Evolutionary conservation across 2,329 filamentous ascomycete species (phyloP).

Genomic region (Botrytis cinerea): DNA sequence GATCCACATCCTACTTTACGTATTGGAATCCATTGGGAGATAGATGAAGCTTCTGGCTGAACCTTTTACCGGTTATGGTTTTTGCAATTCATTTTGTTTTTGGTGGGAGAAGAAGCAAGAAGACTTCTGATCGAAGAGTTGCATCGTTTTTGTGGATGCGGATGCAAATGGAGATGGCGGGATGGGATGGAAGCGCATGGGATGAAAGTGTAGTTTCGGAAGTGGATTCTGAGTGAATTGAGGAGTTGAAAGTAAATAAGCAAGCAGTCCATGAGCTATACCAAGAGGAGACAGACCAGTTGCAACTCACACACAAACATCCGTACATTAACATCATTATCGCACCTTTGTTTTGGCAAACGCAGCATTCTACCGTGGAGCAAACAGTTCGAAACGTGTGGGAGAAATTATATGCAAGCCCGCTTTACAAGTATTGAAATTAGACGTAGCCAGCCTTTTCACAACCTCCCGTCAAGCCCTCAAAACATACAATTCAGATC

Average conservation of each 20-base stretch:
- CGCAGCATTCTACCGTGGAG: fast-evolving
- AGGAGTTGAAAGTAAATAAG: background rate
- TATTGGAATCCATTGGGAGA: background rate
- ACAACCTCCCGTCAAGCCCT: background rate
- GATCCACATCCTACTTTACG: background rate
- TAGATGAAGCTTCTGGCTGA: background rate
- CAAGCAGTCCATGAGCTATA: background rate
- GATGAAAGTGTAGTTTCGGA: background rate
- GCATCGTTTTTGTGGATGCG: background rate
- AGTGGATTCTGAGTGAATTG: background rate
- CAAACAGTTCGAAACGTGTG: no score
- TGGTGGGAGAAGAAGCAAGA: background rate
- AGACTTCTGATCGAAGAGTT: background rate
- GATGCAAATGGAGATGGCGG: background rate
- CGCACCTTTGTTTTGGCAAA: background rate
- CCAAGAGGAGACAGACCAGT: background rate
- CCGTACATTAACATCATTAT: fast-evolving
- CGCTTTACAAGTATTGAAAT: background rate
- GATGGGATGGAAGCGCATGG: background rate
- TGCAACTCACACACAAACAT: background rate
- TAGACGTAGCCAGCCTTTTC: background rate
- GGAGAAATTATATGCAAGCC: background rate
- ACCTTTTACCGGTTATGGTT: background rate
- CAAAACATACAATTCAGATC: fast-evolving
- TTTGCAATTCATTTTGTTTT: no score